A percentile compares a stretch with the other conserved stretches of the same genome.
Conservation (phyloP, 1,284 basidiomycete species). For the Albatrellus sp. region DNA sequence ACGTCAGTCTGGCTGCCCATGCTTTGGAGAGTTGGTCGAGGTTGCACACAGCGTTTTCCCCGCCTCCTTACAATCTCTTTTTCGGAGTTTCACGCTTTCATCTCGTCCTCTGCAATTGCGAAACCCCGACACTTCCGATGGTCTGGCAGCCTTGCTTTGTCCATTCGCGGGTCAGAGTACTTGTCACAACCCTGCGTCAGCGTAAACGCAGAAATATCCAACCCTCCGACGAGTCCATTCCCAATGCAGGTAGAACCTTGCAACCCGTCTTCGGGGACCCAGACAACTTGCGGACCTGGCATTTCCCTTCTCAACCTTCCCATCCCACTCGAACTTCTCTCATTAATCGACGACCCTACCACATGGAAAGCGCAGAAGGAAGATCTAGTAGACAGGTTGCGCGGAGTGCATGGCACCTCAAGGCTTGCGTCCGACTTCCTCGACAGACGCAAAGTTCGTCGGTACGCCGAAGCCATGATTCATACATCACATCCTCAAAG, state of each 20-base stretch:
- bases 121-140: not conserved
- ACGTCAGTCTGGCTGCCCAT: conserved; percentile 48
- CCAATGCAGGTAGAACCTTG: no score
- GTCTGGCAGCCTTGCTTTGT: not conserved
- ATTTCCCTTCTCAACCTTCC: not conserved
- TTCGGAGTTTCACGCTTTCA: conserved; percentile 4
- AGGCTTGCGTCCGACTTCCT: conserved; percentile 14
- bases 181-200: no score
- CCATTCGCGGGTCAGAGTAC: not conserved
- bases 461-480: conserved; percentile 33
- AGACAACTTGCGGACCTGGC: no score
- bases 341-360: conserved; percentile 11
- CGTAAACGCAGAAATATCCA: no score
- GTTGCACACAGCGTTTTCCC: conserved; percentile 40
- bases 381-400: conserved; percentile 18
- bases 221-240: no score
- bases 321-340: conserved; percentile 1
- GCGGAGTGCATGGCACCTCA: conserved; percentile 14
- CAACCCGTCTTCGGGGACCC: no score
- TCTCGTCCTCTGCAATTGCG: not conserved
- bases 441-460: conserved; percentile 26
- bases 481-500: conserved; percentile 25
- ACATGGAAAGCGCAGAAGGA: conserved; percentile 4
- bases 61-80: conserved; percentile 13
- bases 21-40: conserved; percentile 48